phyloP scores from a whole-genome alignment of 192 early-diverging fungal species.

The Cladochytrium replicatum region DNA sequence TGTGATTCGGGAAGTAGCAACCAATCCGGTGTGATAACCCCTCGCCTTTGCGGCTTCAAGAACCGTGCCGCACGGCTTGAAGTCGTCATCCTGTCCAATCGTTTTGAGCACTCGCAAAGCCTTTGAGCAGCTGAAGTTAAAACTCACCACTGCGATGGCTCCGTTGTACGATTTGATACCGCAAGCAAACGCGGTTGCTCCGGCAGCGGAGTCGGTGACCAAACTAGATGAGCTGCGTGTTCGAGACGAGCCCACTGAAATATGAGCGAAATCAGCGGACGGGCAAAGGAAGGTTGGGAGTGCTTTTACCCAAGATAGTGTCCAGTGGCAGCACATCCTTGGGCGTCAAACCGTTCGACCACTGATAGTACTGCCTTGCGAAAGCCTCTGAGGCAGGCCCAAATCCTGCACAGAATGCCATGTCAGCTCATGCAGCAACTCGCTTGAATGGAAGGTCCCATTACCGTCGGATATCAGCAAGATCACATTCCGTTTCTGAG shows the following conservation, averaged over 20 bases:
- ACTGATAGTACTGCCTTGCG: slow-evolving; percentile 71
- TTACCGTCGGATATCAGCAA: slow-evolving; percentile 82
- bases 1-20: slow-evolving; percentile 89
- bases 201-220: slow-evolving; percentile 94
- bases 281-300: neutral
- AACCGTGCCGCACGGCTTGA: slow-evolving; percentile 78
- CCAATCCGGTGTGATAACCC: slow-evolving; percentile 79
- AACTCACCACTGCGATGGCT: slow-evolving; percentile 66
- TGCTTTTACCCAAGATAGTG: slow-evolving; percentile 26
- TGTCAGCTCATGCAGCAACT: neutral
- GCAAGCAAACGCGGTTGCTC: slow-evolving; percentile 93
- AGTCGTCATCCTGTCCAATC: slow-evolving; percentile 34
- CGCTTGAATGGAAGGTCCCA: too few relatives aligned
- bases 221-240: slow-evolving; percentile 72
- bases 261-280: slow-evolving; percentile 50
- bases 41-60: slow-evolving; percentile 83
- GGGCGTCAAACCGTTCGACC: slow-evolving; percentile 41
- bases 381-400: slow-evolving; percentile 89
- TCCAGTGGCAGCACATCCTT: slow-evolving; percentile 38
- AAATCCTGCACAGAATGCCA: slow-evolving; percentile 40
- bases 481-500: slow-evolving; percentile 64
- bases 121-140: neutral
- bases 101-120: neutral
- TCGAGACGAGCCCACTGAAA: slow-evolving; percentile 79
- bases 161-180: slow-evolving; percentile 86